Percentiles rank a stretch among this genome's conserved stretches.
These are phyloP conservation scores for Ophiocordyceps camponoti-leonardi DNA, from an alignment of 2,329 filamentous ascomycete genomes.

Conservation along the genomic window DNA sequence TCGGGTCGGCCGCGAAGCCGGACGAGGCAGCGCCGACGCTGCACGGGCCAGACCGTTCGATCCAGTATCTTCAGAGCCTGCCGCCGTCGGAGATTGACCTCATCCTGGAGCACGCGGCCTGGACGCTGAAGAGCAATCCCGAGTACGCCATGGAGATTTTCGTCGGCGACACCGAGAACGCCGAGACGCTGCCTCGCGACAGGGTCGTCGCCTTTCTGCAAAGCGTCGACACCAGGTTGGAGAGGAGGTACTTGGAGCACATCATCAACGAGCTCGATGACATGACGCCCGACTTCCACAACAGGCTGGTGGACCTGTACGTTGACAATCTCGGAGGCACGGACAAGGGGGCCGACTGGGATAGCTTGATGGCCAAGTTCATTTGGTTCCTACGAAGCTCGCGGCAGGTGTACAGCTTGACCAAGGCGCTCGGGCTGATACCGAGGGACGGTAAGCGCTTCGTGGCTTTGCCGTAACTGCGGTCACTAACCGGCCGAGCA, in stretches of 20 bases:
- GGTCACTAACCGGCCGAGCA: conserved; percentile 13
- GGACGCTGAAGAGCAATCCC: conserved; percentile 61
- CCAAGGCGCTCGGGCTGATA: conserved; percentile 59
- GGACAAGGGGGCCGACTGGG: conserved; percentile 29
- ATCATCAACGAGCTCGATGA: conserved; percentile 79
- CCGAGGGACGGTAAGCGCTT: conserved; percentile 52
- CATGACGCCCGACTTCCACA: conserved; percentile 70
- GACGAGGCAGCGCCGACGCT: conserved; percentile 38
- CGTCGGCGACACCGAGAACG: conserved; percentile 82
- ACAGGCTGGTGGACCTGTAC: conserved; percentile 56
- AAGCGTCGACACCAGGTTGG: conserved; percentile 50
- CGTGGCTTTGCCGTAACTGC: too few relatives aligned
- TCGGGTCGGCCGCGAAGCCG: conserved; percentile 44
- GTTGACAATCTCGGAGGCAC: conserved; percentile 37
- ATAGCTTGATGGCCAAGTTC: conserved; percentile 45
- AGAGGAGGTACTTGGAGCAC: conserved; percentile 76
- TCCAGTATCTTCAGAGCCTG: conserved; percentile 78
- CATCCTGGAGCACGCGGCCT: conserved; percentile 79
- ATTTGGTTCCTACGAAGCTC: conserved; percentile 61
- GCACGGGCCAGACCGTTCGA: conserved; percentile 66
- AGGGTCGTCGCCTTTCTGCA: conserved; percentile 60
- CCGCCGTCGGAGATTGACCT: conserved; percentile 78
- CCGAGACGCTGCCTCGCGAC: conserved; percentile 69
- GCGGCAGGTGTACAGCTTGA: conserved; percentile 57
- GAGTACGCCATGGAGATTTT: conserved; percentile 83